Base-by-base conservation (phyloP, 257 asterid genomes). In the Fraxinus quadrangulata region DNA sequence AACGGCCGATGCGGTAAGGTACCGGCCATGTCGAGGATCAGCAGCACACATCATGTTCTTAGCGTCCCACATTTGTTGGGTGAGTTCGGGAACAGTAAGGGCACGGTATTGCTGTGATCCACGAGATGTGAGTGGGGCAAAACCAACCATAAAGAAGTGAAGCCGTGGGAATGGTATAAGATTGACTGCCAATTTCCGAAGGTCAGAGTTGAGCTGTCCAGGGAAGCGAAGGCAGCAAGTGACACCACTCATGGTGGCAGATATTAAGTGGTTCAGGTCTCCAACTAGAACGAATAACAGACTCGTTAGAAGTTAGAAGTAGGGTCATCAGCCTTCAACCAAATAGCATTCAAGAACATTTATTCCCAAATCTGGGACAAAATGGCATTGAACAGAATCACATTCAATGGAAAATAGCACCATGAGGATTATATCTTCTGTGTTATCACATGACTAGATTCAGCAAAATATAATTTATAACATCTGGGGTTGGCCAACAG, bases 151-250 rank as follows among this genome's bases (percentile, higher is more conserved):
- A 84, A 86, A 86, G 79, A 86, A 86, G 81, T 86, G 89, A 63
- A 86, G 86, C 0, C 89, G 86, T 0, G 89, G 89, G 34, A 86
- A 86, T 34, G 89, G 89, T 2, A 86, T 86, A 0, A 86, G 87
- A 70, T 86, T 86, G 80, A 86, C 89, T 0, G 89, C 89, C 63
- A 86, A 65, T 79, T 86, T 86, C 3, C 89, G 80, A 0, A 86
- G 87, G 28, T 86, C 89, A 0, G 89, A 86, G 73, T 86, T 86
- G 77, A 86, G 89, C 70, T 86, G 89, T 37, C 89, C 89, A 0
- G 89, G 89, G 83, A 86, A 86, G 21, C 89, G 89, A 36, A 86
- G 89, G 81, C 89, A 86, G 86, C 89, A 86, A n/a, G 89, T 86
- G 79, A 86, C 89, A 49, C 89, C 89, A 59, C 87, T 83, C 90